Evolutionary conservation across 768 basidiomycete genomes (phyloP).

Genomic region (Suillus alpinus): DNA sequence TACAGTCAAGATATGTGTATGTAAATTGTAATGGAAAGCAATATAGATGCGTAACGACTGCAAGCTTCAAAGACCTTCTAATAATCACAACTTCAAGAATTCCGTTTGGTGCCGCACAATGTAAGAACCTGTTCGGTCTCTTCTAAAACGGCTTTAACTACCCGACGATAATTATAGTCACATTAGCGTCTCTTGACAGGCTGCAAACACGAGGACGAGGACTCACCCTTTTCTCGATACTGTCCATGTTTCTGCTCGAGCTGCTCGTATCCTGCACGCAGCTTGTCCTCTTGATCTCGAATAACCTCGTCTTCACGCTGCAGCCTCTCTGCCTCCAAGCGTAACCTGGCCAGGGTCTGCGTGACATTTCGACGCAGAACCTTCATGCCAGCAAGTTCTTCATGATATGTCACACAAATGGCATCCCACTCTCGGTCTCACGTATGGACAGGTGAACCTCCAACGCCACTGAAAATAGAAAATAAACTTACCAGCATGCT

Average conservation of each 20-base stretch:
- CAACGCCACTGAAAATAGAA: not conserved
- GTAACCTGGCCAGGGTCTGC: slow-evolving; percentile 36
- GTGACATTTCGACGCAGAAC: slow-evolving; percentile 53
- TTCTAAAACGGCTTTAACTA: slow-evolving; percentile 41
- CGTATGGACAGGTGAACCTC: slow-evolving; percentile 4
- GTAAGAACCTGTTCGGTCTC: slow-evolving; percentile 44
- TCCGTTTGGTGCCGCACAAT: slow-evolving; percentile 45
- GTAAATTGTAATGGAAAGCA: not conserved
- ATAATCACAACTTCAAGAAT: slow-evolving; percentile 9
- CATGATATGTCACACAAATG: slow-evolving; percentile 53
- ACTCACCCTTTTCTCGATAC: slow-evolving; percentile 41
- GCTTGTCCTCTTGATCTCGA: slow-evolving; percentile 38
- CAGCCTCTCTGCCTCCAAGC: slow-evolving; percentile 39
- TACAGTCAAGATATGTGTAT: not conserved
- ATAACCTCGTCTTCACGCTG: slow-evolving; percentile 40
- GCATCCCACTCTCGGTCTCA: slow-evolving; percentile 61
- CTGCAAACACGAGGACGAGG: not conserved
- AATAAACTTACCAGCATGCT: slow-evolving; percentile 34
- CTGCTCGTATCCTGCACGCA: slow-evolving; percentile 36
- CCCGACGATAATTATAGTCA: not conserved
- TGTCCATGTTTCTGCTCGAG: slow-evolving; percentile 39
- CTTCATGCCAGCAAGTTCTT: slow-evolving; percentile 61
- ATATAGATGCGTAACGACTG: not conserved
- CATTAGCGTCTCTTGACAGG: slow-evolving; percentile 7
- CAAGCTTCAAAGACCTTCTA: not conserved